These are phyloP conservation scores for Colletotrichum theobromicola DNA, from an alignment of 2,329 filamentous ascomycete genomes.

Conservation along the genomic window DNA sequence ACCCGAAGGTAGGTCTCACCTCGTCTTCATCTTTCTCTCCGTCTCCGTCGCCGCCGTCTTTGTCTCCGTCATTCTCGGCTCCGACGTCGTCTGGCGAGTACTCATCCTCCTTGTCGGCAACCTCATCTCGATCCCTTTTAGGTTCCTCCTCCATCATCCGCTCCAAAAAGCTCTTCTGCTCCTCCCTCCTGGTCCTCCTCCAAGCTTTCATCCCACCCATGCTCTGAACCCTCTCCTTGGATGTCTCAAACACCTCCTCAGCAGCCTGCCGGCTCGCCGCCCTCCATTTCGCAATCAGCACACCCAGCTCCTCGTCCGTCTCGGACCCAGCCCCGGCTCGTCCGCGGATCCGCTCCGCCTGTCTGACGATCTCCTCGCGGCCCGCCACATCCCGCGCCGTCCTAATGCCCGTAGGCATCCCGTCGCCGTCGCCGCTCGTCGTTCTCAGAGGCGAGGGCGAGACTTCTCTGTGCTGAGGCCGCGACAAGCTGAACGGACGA, in stretches of 20 bases:
- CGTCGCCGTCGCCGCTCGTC: neutral
- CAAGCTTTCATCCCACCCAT: constrained; percentile 12
- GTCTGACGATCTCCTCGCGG: constrained; percentile 15
- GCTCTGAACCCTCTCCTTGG: neutral
- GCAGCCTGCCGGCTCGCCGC: constrained; percentile 20
- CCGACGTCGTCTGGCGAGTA: neutral
- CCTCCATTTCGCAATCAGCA: constrained; percentile 21
- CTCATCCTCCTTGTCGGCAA: neutral
- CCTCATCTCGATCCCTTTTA: neutral
- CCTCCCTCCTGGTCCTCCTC: constrained; percentile 18
- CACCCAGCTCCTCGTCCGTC: constrained; percentile 10
- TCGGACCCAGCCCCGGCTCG: neutral
- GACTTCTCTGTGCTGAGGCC: neutral
- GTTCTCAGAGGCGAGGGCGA: neutral
- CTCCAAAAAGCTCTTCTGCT: constrained; percentile 34
- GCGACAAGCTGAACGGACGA: constrained; percentile 6
- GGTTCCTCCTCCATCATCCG: constrained; percentile 33
- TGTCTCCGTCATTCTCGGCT: neutral
- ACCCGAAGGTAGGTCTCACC: neutral
- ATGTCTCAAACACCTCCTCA: constrained; percentile 19
- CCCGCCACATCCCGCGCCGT: neutral
- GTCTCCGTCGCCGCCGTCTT: neutral
- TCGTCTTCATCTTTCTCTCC: neutral
- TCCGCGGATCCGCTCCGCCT: constrained; percentile 6
- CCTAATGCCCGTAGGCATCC: neutral